Percentiles rank a stretch among this genome's conserved stretches.
Conservation (phyloP, 2,329 filamentous ascomycete genomes). For the Pseudocercospora macadamiae region DNA sequence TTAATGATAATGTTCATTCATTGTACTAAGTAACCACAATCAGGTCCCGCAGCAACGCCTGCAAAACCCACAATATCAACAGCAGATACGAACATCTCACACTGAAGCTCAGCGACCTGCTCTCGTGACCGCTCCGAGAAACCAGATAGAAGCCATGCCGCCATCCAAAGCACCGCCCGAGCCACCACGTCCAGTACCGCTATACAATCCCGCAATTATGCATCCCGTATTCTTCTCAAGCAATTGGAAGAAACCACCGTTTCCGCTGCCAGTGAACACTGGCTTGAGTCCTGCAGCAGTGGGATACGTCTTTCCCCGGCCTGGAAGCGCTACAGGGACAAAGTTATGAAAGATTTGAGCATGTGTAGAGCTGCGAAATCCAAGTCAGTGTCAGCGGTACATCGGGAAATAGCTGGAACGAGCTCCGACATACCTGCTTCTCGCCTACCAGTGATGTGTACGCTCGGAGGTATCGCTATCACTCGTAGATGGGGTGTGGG, state of each 20-base stretch:
- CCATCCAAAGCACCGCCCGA: constrained; percentile 25
- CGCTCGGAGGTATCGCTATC: background rate
- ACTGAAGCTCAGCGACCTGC: constrained; percentile 30
- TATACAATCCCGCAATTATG: constrained; percentile 60
- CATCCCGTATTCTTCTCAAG: constrained; percentile 80
- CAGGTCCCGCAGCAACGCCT: constrained; percentile 19
- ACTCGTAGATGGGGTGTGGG: background rate
- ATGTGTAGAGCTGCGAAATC: background rate
- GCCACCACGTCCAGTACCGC: constrained; percentile 10
- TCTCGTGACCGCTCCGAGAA: constrained; percentile 36
- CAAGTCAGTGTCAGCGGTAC: background rate
- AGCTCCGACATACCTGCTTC: background rate
- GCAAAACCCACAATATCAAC: constrained; percentile 29
- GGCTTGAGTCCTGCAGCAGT: constrained; percentile 48
- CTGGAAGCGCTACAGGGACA: constrained; percentile 19
- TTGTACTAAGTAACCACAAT: background rate
- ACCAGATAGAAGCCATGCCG: constrained; percentile 56
- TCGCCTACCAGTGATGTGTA: constrained; percentile 1
- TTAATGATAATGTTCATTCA: background rate
- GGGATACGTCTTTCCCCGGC: constrained; percentile 44
- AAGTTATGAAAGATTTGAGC: constrained; percentile 29
- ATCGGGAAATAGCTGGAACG: background rate
- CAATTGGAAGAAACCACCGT: constrained; percentile 60
- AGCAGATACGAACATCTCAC: constrained; percentile 34
- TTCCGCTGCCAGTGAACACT: constrained; percentile 44